phyloP scores from a whole-genome alignment of 495 filamentous ascomycete genomes.

The Ascodesmis nigricans region DNA sequence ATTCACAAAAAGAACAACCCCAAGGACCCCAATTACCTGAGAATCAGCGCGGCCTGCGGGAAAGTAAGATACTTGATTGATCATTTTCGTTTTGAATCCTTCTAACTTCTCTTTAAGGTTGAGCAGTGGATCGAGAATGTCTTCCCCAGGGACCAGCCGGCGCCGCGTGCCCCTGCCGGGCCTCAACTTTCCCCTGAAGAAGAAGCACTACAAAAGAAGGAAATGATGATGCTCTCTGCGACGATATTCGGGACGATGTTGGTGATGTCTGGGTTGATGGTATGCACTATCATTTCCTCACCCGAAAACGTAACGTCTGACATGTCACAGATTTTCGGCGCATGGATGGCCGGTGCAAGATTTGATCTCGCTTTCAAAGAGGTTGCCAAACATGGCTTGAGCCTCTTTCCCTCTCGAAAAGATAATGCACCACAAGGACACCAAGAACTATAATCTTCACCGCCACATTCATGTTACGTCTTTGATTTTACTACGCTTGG shows the following conservation, averaged over 20 bases:
- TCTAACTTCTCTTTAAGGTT: constrained; percentile 35
- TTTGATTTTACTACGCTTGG: not conserved
- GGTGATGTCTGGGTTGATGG: constrained; percentile 44
- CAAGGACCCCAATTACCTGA: constrained; percentile 76
- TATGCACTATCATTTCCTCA: constrained; percentile 23
- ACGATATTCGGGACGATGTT: constrained; percentile 38
- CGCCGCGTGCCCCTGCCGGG: too few relatives aligned
- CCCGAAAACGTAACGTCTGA: constrained; percentile 10
- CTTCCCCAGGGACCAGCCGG: constrained; percentile 72
- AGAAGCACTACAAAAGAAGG: constrained; percentile 28
- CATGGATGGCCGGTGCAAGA: constrained; percentile 29
- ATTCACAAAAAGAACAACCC: constrained; percentile 93
- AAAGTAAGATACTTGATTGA: constrained; percentile 50
- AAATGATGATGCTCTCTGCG: constrained; percentile 38
- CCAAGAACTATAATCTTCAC: too few relatives aligned
- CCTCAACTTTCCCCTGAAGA: constrained; percentile 24
- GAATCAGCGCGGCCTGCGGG: constrained; percentile 76
- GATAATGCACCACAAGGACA: not conserved
- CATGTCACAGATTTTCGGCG: constrained; percentile 20
- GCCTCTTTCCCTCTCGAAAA: constrained; percentile 5
- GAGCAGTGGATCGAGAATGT: constrained; percentile 94
- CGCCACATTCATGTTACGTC: not conserved
- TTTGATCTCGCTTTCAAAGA: constrained; percentile 41
- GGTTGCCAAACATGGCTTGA: constrained; percentile 29
- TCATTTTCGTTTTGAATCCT: too few relatives aligned